A percentile compares a stretch with the other conserved stretches of the same genome.
Conservation (phyloP, 208 protist genomes). For the Leishmania turanica region DNA sequence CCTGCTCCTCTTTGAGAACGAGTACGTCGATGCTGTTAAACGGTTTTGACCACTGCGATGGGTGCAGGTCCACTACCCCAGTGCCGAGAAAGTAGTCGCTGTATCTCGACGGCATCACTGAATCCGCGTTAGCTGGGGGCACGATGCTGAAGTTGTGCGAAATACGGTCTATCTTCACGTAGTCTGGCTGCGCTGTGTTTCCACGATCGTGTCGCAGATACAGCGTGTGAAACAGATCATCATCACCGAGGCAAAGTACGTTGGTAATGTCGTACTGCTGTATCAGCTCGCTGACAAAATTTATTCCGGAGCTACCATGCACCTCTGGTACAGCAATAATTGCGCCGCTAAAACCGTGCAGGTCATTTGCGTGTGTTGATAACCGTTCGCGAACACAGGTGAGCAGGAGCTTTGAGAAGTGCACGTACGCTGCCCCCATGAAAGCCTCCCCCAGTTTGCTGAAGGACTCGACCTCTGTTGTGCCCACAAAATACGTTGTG, state of each 20-base stretch:
- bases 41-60: conserved; percentile 63
- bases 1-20: conserved; percentile 63
- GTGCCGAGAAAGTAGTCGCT: conserved; percentile 76
- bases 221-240: conserved; percentile 75
- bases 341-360: conserved; percentile 73
- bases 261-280: conserved; percentile 64
- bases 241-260: conserved; percentile 75
- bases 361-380: conserved; percentile 43
- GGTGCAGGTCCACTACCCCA: conserved; percentile 60
- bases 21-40: conserved; percentile 72
- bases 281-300: conserved; percentile 70
- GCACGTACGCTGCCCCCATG: conserved; percentile 63
- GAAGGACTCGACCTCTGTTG: conserved; percentile 56
- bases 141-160: conserved; percentile 54
- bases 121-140: conserved; percentile 27
- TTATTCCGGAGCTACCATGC: conserved; percentile 52
- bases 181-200: conserved; percentile 14
- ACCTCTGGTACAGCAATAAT: conserved; percentile 75
- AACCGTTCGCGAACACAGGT: conserved; percentile 50
- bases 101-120: conserved; percentile 45
- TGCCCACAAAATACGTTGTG: conserved; percentile 82
- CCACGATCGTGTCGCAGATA: conserved; percentile 36
- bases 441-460: conserved; percentile 34
- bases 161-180: conserved; percentile 60
- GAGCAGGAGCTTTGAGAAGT: conserved; percentile 51